Conservation (phyloP, 2,329 filamentous ascomycete genomes). For the Ceratocystis albifundus region DNA sequence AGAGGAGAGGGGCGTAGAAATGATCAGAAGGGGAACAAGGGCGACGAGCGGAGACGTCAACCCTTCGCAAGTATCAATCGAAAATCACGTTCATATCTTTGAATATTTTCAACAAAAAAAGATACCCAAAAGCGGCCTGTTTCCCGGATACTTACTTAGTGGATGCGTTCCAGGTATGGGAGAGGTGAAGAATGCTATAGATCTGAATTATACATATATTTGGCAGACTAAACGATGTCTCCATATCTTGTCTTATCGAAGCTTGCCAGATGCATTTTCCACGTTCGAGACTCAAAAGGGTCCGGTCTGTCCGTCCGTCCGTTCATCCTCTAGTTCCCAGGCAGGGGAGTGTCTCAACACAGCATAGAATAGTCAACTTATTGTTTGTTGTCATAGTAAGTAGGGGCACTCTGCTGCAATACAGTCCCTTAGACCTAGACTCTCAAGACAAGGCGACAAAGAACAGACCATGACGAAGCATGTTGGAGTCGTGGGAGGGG, state of each 20-base stretch:
- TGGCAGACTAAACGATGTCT: not conserved
- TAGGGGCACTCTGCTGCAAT: no score
- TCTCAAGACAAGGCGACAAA: not conserved
- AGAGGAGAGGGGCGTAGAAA: not conserved
- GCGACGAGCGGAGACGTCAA: not conserved
- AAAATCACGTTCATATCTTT: conserved; percentile 1
- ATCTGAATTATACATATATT: not conserved
- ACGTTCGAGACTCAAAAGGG: not conserved
- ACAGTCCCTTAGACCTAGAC: not conserved
- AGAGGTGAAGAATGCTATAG: not conserved
- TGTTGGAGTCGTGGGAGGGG: not conserved
- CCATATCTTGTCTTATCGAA: not conserved
- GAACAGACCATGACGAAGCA: not conserved
- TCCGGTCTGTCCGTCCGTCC: no score
- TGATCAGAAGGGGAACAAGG: not conserved
- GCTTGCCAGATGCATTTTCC: not conserved
- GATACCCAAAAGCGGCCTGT: conserved; percentile 7
- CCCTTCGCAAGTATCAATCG: not conserved
- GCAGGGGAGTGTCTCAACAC: not conserved
- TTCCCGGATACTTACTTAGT: not conserved
- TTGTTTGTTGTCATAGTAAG: not conserved
- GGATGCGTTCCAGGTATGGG: not conserved
- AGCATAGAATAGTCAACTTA: not conserved
- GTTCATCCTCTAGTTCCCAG: not conserved
- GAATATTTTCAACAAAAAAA: conserved; percentile 6